Base-by-base conservation (phyloP, 1,139 yeast genomes). In the Candida sanyaensis region DNA sequence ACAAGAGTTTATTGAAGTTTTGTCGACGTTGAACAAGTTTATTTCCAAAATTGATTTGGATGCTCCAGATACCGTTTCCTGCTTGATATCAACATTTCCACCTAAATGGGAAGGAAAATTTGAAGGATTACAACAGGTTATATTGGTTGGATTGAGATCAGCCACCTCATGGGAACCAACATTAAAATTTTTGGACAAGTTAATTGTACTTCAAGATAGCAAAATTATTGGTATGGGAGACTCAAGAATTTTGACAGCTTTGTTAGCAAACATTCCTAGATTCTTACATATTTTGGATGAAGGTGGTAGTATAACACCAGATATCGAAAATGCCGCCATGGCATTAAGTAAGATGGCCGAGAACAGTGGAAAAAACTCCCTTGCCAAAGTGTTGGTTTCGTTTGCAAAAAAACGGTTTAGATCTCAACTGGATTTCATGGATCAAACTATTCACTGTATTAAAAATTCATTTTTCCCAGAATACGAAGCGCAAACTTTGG, bases 61-160 rank as follows among this genome's bases (percentile, higher is more conserved):
- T 56, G 84, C 96, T 0, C 87, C 86, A 0, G 96, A 89, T 49
- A 90, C 96, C 0, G 93, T 91, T 2, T 81, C 87, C 21, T 86
- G 96, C 64, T 73, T 92, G 49, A 80, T 89, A 21, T 81, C 95
- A 0, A 87, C 95, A 0, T 93, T 92, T 63, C 99, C 99, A 0
- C 86, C 96, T 0, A 87, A 88, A 54, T 95, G 99, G 99, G 96
- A 90, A 60, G 97, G 97, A 1, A 79, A 84, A 47, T 93, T 92
- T 63, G 93, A 86, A 59, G 99, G 99, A 0, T 70, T 95, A 9
- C 96, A 91, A 57, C 84, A 80, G 45, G 78, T 86, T 29, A 83
- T 92, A 0, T 72, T 89, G 76, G 82, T 83, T 41, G 99, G 99
- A 0, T 71, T 93, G 51, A 72, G 96, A 46, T 91, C 97, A 0